phyloP scores from a whole-genome alignment of 768 basidiomycete genomes.

The Solioccasus polychromus region DNA sequence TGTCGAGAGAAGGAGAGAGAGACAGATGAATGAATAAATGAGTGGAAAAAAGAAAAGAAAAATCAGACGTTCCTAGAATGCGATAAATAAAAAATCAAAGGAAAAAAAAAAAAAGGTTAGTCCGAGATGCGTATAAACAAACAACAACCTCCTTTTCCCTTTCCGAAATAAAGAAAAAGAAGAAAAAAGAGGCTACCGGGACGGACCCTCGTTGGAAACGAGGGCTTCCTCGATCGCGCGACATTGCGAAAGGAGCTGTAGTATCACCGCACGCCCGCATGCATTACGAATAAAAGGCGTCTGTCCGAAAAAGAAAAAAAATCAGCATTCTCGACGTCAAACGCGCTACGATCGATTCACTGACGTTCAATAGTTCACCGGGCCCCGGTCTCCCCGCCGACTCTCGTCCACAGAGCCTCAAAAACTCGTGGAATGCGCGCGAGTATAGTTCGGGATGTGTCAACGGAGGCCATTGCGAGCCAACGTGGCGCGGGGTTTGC shows the following conservation, averaged over 20 bases:
- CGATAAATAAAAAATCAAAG: no score
- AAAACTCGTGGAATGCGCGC: constrained; percentile 69
- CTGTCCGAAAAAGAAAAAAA: constrained; percentile 34
- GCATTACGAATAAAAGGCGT: constrained; percentile 64
- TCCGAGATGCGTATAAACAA: no score
- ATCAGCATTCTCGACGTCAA: constrained; percentile 1
- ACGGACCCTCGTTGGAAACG: constrained; percentile 16
- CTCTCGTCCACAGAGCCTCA: constrained; percentile 63
- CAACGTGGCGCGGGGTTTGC: constrained; percentile 43
- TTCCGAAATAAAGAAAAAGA: no score
- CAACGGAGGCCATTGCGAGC: constrained; percentile 64
- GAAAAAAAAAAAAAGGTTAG: no score
- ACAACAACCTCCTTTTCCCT: no score
- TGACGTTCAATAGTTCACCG: constrained; percentile 55
- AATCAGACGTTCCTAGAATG: no score
- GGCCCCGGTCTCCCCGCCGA: constrained; percentile 54
- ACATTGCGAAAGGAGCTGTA: constrained; percentile 65
- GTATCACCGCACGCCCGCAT: constrained; percentile 64
- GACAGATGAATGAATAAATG: no score
- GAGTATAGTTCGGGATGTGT: constrained; percentile 58
- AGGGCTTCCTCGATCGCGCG: constrained; percentile 57
- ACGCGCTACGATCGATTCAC: constrained; percentile 21
- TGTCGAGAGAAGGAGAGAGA: no score
- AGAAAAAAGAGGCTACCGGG: no score
- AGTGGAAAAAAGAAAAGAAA: no score